phyloP scores from a whole-genome alignment of 2,329 filamentous ascomycete species.

The Epichloe amarillans region DNA sequence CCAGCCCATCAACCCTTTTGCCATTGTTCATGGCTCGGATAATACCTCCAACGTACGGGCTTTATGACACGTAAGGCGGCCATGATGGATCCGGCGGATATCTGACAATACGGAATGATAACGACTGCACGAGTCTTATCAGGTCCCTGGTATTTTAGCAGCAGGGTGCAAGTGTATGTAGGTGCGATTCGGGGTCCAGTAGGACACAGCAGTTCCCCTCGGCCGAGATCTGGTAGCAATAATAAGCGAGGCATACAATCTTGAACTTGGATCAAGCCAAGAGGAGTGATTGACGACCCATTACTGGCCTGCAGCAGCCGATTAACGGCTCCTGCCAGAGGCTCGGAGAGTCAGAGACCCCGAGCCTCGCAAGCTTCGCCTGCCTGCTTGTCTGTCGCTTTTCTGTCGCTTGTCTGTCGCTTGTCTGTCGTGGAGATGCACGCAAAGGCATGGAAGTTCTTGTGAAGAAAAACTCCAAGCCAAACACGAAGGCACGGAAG shows the following conservation, averaged over 20 bases:
- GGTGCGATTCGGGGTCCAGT: background rate
- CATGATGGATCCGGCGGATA: background rate
- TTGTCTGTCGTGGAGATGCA: background rate
- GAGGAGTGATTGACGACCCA: background rate
- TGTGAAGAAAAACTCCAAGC: background rate
- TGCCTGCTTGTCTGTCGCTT: background rate
- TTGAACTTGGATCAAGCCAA: background rate
- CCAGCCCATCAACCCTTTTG: background rate
- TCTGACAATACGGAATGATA: background rate
- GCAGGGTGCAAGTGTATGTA: background rate
- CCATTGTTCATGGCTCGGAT: background rate
- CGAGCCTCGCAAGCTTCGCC: background rate
- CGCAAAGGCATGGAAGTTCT: background rate
- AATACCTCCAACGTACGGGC: background rate
- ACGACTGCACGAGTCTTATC: background rate
- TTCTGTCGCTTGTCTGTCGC: background rate
- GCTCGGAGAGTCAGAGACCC: too few relatives aligned
- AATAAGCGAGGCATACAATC: background rate
- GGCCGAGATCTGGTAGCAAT: conserved; percentile 6
- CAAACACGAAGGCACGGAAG: background rate
- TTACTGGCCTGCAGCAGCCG: background rate
- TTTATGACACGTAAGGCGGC: background rate
- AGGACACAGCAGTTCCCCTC: conserved; percentile 1
- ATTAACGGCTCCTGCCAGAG: background rate
- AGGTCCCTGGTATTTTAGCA: background rate